Evolutionary conservation across 345 rosid genomes (phyloP), one percentile per base, ranked within the genome.

Genomic region (Zanthoxylum bungeanum): DNA sequence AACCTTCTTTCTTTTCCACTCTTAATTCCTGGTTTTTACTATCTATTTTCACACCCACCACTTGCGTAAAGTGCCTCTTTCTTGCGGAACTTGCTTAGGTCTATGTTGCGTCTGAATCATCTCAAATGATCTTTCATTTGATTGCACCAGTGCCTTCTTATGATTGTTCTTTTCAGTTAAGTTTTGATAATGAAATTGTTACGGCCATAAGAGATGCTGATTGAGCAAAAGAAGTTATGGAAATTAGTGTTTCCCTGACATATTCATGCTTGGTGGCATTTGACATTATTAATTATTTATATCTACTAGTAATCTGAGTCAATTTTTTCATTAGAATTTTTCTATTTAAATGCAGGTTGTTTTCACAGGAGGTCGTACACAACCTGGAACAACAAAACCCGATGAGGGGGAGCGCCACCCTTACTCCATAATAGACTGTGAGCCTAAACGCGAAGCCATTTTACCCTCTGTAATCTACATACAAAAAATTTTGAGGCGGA

Each of bases 361-460:
- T 78, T 96, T 96, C 84, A 90, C 91, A 21, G 99, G 99, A 83
- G 98, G 97, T 59, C 97, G 99, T 17, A 96, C 99, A 5, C 99
- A 96, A 83, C 84, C 97, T 72, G 98, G 99, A 51, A 88, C 99
- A 60, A 90, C 88, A 40, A 93, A 96, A 78, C 86, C 97, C 73
- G 99, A 96, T 82, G 99, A 93, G 88, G 98, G 99, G 74, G 99
- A 91, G 80, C 93, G 93, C 67, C 99, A 96, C 65, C 73, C 91
- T 69, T 89, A 91, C 87, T 91, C 98, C 78, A 74, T 96, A 53
- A 80, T 96, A 58, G 98, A 91, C 75, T 84, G 92, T 75, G 96
- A 93, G 80, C 92, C 99, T 60, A 85, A 52, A 69, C 94, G 97
- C 36, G 97, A 93, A 81, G 76, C 73, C 61, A 87, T 91, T 74